Evolutionary conservation across 2,329 filamentous ascomycete genomes (phyloP).

Genomic region (Penicillium sp.): DNA sequence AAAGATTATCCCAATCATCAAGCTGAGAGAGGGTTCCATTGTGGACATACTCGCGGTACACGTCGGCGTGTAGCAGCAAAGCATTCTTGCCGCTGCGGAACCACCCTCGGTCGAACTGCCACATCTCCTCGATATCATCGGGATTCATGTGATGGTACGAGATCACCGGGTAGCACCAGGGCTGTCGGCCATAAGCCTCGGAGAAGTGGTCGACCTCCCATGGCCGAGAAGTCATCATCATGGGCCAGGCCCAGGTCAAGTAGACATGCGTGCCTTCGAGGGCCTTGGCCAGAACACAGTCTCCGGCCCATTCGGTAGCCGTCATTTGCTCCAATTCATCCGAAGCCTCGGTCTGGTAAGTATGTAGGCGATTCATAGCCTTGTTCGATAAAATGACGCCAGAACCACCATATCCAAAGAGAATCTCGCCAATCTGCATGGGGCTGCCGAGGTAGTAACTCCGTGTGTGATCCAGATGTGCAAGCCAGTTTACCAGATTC

Average conservation of each 20-base stretch:
- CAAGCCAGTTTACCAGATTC: constrained; percentile 54
- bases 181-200: constrained; percentile 35
- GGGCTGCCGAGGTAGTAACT: constrained; percentile 56
- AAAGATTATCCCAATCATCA: constrained; percentile 28
- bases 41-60: constrained; percentile 27
- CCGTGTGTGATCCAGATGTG: constrained; percentile 45
- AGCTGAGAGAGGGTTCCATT: constrained; percentile 10
- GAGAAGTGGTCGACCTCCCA: constrained; percentile 43
- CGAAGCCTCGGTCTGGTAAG: constrained; percentile 38
- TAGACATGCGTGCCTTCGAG: constrained; percentile 45
- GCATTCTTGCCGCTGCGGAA: constrained; percentile 56
- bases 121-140: constrained; percentile 43
- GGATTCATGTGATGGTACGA: constrained; percentile 51
- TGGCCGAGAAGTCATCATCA: constrained; percentile 40
- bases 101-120: constrained; percentile 46
- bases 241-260: constrained; percentile 49
- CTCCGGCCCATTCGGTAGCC: constrained; percentile 46
- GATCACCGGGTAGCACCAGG: constrained; percentile 52
- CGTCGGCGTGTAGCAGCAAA: constrained; percentile 27
- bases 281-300: constrained; percentile 49
- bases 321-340: constrained; percentile 47
- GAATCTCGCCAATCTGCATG: constrained; percentile 48
- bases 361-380: constrained; percentile 43
- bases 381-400: constrained; percentile 53
- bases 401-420: constrained; percentile 54